Evolutionary conservation across 2,329 filamentous ascomycete species (phyloP), one percentile per base, ranked within the genome.

Genomic region (Neospermospora avenae): DNA sequence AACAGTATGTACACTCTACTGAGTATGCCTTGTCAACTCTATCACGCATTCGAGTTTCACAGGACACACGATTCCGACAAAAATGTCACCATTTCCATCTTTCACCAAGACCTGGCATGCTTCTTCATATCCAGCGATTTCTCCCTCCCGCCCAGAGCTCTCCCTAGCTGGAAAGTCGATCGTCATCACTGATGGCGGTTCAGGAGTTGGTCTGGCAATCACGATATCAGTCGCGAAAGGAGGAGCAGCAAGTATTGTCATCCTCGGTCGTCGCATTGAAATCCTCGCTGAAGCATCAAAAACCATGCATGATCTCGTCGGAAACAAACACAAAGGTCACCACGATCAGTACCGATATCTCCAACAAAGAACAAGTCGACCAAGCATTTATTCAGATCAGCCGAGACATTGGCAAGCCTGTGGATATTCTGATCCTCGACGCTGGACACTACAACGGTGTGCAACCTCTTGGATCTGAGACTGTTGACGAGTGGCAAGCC

Each of bases 101-200:
- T 59, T 46, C 41, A 59, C 57, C 4, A 48, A 54, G 49, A 55
- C 25, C 34, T 55, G 49, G 42, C 73, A 74, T 64, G 64, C 63
- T 22, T 48, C 55, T 31, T 52, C 70, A 4, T 74, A 74, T 58
- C 53, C 69, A 10, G 65, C 65, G 37, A 73, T 74, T 53, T 69
- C 63, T 1, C 71, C 71, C 2, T 52, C 62, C 22, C 48, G 45
- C 10, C 59, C 63, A 13, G 52, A 53, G 25, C 61, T 65, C 24
- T 62, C 59, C 10, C 41, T 60, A 20, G 31, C 25, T 2, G 59
- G 59, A n/a, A 63, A 62, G 42, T 44, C 31, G 20, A 44, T 65
- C 13, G 13, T 65, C 31, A 59, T 65, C 18, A 63, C 60, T 2
- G 63, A 58, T 13, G 63, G 60, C 8, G 58, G 55, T 20, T 46